phyloP scores from a whole-genome alignment of 257 asterid genomes.

The Solanum gandarillasii region DNA sequence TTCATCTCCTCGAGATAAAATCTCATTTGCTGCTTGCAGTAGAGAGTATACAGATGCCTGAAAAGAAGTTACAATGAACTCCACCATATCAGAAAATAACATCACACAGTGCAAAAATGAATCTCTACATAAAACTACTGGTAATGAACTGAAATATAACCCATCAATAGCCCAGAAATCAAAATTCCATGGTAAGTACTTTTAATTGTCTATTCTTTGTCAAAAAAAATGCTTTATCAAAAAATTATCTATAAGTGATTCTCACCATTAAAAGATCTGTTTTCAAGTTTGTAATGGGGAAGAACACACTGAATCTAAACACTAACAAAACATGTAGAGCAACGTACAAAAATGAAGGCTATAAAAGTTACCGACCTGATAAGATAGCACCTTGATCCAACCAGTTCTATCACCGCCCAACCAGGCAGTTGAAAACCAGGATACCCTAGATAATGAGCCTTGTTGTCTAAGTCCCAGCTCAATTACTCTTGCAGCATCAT shows the following conservation, averaged over 20 bases:
- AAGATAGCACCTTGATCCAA: conserved; percentile 80
- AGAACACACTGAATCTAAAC: background rate
- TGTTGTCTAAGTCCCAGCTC: conserved; percentile 76
- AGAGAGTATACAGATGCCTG: conserved; percentile 92
- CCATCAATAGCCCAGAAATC: background rate
- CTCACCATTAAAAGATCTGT: background rate
- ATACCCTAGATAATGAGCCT: conserved; percentile 42
- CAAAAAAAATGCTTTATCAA: too few relatives aligned
- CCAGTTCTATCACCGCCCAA: conserved; percentile 77
- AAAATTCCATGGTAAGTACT: background rate
- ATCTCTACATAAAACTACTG: background rate
- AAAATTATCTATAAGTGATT: background rate
- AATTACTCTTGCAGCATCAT: conserved; percentile 93
- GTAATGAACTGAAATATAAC: background rate
- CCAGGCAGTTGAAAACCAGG: conserved; percentile 94
- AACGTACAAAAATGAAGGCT: background rate
- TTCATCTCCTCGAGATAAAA: conserved; percentile 90
- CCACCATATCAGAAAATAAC: background rate
- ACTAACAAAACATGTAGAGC: background rate
- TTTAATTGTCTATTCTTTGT: background rate
- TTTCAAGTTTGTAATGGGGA: background rate
- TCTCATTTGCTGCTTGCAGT: conserved; percentile 77
- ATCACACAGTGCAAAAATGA: background rate
- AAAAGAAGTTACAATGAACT: background rate
- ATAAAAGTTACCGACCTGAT: conserved; percentile 50